Percentiles rank a stretch among this genome's conserved stretches.
Conservation (phyloP, 2,329 filamentous ascomycete species). For the Monosporascus sp. region DNA sequence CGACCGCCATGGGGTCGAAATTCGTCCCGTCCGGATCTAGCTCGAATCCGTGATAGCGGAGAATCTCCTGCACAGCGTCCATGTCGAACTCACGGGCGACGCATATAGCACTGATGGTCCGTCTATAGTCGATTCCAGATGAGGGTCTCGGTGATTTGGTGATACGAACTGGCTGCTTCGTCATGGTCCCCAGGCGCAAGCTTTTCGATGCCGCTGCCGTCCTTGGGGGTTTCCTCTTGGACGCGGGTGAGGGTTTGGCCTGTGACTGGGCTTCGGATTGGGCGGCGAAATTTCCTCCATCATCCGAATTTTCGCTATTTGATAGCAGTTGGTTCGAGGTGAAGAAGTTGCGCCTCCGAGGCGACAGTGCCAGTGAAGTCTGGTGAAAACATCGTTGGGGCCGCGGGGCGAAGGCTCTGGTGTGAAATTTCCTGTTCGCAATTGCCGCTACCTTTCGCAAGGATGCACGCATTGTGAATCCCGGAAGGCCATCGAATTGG, state of each 20-base stretch:
- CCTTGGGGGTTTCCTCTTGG: conserved; percentile 43
- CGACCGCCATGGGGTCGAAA: conserved; percentile 57
- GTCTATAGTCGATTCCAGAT: conserved; percentile 35
- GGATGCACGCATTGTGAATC: conserved; percentile 21
- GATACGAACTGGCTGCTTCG: conserved; percentile 53
- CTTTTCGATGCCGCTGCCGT: conserved; percentile 52
- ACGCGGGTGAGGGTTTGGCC: conserved; percentile 16
- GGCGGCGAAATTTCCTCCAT: conserved; percentile 7
- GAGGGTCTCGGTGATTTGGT: conserved; percentile 22
- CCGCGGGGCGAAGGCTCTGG: conserved; percentile 22
- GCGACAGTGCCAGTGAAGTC: conserved; percentile 36
- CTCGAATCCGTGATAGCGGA: conserved; percentile 54
- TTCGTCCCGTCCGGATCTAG: conserved; percentile 58
- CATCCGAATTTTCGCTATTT: conserved; percentile 26
- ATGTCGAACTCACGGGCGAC: conserved; percentile 61
- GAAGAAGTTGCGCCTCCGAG: conserved; percentile 58
- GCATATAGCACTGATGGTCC: conserved; percentile 52
- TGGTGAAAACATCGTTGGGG: conserved; percentile 40
- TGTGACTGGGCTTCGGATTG: conserved; percentile 7
- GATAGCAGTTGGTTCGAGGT: conserved; percentile 57
- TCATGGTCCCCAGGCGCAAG: conserved; percentile 77
- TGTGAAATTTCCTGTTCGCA: conserved; percentile 22
- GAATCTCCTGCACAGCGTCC: conserved; percentile 51
- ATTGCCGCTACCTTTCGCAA: conserved; percentile 19
- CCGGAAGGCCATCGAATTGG: conserved; percentile 18